These are phyloP conservation scores for Strobilomyces echinocephalus DNA, from an alignment of 768 basidiomycete genomes.

Conservation along the genomic window DNA sequence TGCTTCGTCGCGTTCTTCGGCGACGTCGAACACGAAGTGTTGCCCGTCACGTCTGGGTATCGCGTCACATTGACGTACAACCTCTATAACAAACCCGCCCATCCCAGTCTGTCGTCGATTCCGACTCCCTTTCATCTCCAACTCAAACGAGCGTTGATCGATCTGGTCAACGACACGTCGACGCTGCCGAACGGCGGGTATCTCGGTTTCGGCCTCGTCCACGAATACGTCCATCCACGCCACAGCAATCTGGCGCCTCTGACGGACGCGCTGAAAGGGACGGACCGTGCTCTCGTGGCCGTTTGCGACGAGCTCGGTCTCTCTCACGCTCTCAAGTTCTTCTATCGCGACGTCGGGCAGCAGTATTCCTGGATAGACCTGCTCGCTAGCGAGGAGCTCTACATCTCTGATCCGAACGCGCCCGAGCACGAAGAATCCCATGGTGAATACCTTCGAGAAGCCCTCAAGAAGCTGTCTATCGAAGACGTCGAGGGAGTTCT, in stretches of 20 bases:
- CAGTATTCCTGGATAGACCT: background rate
- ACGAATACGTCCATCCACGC: conserved; percentile 9
- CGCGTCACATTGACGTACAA: conserved; percentile 46
- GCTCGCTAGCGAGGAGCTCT: background rate
- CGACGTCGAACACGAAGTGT: conserved; percentile 44
- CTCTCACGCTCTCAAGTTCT: background rate
- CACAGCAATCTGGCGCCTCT: background rate
- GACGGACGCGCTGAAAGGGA: conserved; percentile 11
- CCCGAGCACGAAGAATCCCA: background rate
- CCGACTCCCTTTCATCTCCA: background rate
- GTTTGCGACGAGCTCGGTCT: conserved; percentile 6
- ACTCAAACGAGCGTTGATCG: background rate
- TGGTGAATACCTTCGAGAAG: background rate
- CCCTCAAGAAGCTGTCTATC: background rate
- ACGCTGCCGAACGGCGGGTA: conserved; percentile 9
- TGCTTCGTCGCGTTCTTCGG: conserved; percentile 40
- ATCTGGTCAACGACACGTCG: background rate
- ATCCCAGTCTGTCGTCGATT: background rate
- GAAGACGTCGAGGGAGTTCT: conserved; percentile 4
- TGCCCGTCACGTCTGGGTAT: conserved; percentile 36
- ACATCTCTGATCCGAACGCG: background rate
- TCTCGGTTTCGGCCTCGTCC: conserved; percentile 12
- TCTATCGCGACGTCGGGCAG: background rate
- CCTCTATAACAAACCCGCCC: conserved; percentile 15
- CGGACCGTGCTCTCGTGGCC: conserved; percentile 5